These are phyloP conservation scores for Angomonas desouzai DNA, from an alignment of 208 protist species.

Conservation along the genomic window DNA sequence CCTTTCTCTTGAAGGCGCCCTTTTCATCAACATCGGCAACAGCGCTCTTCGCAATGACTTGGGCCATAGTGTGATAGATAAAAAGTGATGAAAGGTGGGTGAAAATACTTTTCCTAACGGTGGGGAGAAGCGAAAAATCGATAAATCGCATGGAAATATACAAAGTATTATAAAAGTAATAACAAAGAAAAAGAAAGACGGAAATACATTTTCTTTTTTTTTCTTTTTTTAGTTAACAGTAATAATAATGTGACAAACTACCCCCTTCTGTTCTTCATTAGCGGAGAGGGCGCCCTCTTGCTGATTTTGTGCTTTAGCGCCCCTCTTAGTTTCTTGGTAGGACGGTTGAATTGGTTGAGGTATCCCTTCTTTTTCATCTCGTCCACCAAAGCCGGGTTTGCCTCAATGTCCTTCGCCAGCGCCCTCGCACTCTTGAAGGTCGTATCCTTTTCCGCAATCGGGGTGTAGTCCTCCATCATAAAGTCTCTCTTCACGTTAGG, in stretches of 20 bases:
- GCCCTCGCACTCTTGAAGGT: slow-evolving; percentile 48
- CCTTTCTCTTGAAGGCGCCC: slow-evolving; percentile 58
- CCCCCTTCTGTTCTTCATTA: slow-evolving; percentile 18
- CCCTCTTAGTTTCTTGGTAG: slow-evolving; percentile 37
- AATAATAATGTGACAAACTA: too few species aligned
- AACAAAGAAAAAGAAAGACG: slow-evolving; percentile 15
- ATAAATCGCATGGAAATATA: slow-evolving; percentile 2
- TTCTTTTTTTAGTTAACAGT: too few species aligned
- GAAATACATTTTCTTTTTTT: too few species aligned
- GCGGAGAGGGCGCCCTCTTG: slow-evolving; percentile 27
- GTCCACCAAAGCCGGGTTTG: slow-evolving; percentile 45
- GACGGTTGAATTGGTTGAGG: slow-evolving; percentile 39
- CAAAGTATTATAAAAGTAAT: background rate
- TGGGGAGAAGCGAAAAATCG: too few species aligned
- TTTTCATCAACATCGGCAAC: slow-evolving; percentile 37
- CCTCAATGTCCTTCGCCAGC: slow-evolving; percentile 49
- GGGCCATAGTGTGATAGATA: background rate
- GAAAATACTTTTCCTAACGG: too few species aligned
- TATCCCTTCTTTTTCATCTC: slow-evolving; percentile 46
- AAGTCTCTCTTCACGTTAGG: slow-evolving; percentile 49
- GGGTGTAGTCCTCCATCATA: slow-evolving; percentile 82
- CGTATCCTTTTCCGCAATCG: slow-evolving; percentile 41
- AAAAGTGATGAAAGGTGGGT: too few species aligned
- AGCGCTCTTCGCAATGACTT: slow-evolving; percentile 17
- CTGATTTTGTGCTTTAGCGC: slow-evolving; percentile 41